These are phyloP conservation scores for Aspergillus homomorphus DNA, from an alignment of 495 filamentous ascomycete genomes.

Conservation along the genomic window DNA sequence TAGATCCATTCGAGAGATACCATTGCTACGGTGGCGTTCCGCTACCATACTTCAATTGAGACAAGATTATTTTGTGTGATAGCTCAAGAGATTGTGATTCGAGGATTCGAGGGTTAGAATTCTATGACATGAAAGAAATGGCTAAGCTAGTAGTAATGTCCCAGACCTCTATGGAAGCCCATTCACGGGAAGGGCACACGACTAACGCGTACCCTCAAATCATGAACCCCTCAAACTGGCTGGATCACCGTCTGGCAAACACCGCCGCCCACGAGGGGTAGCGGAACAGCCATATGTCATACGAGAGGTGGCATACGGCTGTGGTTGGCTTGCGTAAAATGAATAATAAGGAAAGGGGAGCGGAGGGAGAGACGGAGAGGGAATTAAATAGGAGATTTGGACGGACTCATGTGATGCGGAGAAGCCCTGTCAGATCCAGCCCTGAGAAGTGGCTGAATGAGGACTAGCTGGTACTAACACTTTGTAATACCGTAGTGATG, in stretches of 20 bases:
- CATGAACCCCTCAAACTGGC: slow-evolving; percentile 51
- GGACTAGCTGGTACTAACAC: background rate
- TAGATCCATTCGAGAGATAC: slow-evolving; percentile 4
- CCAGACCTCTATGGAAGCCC: slow-evolving; percentile 51
- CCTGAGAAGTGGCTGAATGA: background rate
- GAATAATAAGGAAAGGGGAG: slow-evolving; percentile 20
- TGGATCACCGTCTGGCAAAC: slow-evolving; percentile 45
- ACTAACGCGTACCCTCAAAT: slow-evolving; percentile 14
- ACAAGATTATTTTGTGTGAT: background rate
- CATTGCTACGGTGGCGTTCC: background rate
- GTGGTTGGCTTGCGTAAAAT: slow-evolving; percentile 39
- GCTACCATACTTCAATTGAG: background rate
- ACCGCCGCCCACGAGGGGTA: slow-evolving; percentile 17
- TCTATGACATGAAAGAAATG: slow-evolving; percentile 14
- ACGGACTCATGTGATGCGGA: background rate
- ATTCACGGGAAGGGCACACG: slow-evolving; percentile 30
- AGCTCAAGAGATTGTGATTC: background rate
- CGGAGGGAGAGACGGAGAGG: slow-evolving; percentile 14
- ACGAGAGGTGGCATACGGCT: slow-evolving; percentile 19
- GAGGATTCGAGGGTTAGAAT: background rate
- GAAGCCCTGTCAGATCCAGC: background rate
- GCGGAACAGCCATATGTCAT: slow-evolving; percentile 33
- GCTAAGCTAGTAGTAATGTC: slow-evolving; percentile 24
- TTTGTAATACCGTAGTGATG: background rate
- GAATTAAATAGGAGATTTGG: background rate